Evolutionary conservation across 805 yeast genomes (phyloP).

Genomic region (Starmerella kuoi): DNA sequence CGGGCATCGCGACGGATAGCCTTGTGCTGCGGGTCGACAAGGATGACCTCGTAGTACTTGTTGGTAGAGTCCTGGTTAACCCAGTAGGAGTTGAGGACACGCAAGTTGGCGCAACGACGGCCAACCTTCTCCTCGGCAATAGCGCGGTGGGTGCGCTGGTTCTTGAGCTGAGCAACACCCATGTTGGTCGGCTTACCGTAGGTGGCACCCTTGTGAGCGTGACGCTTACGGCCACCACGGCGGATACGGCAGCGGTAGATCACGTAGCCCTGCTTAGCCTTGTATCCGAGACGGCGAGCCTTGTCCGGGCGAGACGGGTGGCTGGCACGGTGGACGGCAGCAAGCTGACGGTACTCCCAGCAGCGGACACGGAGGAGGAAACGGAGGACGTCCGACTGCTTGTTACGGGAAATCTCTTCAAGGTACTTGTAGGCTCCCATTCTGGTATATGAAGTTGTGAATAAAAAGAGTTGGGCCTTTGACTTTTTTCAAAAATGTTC

Average conservation of each 20-base stretch:
- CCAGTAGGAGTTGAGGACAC: constrained; percentile 99
- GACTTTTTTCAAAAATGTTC: no score
- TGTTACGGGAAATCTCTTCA: constrained; percentile 99
- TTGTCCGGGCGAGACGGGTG: constrained; percentile 99
- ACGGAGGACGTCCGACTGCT: constrained; percentile 98
- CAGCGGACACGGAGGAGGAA: constrained; percentile 99
- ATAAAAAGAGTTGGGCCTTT: not conserved
- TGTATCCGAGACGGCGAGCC: constrained; percentile 99
- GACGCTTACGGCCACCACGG: constrained; percentile 99
- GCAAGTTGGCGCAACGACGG: constrained; percentile 95
- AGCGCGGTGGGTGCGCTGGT: constrained; percentile 95
- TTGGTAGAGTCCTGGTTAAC: constrained; percentile 98
- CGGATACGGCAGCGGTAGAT: constrained; percentile 98
- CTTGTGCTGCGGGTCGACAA: constrained; percentile 94
- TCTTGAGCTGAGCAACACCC: constrained; percentile 98
- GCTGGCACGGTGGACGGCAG: constrained; percentile 95
- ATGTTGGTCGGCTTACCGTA: constrained; percentile 99
- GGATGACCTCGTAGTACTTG: constrained; percentile 97
- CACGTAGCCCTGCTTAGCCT: constrained; percentile 99
- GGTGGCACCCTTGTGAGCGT: constrained; percentile 99
- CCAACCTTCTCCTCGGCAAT: constrained; percentile 99
- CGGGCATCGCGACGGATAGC: constrained; percentile 98
- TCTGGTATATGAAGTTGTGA: constrained; percentile 6
- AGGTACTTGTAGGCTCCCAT: constrained; percentile 99
- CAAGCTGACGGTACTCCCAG: constrained; percentile 99